Percentiles rank a stretch among this genome's conserved stretches.
Conservation (phyloP, 2,329 filamentous ascomycete species). For the Calycina marina region DNA sequence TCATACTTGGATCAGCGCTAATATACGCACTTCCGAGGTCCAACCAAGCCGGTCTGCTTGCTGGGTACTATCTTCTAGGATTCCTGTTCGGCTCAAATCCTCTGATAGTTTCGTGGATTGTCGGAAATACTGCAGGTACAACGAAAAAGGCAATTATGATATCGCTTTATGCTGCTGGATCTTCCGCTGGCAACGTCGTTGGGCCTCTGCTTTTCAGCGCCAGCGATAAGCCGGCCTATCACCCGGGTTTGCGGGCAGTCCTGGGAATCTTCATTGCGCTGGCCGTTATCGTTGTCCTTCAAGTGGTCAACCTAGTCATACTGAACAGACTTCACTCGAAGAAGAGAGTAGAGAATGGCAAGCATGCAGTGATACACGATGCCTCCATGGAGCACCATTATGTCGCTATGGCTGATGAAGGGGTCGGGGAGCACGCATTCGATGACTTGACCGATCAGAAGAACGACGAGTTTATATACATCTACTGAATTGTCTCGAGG, state of each 20-base stretch:
- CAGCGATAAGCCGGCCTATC: constrained; percentile 42
- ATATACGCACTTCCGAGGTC: constrained; percentile 37
- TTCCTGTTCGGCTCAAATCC: constrained; percentile 54
- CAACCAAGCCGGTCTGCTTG: constrained; percentile 34
- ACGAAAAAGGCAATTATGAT: constrained; percentile 54
- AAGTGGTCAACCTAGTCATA: constrained; percentile 37
- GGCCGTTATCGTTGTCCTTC: constrained; percentile 35
- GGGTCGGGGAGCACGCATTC: constrained; percentile 35
- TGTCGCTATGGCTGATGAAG: constrained; percentile 21
- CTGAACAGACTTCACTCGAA: constrained; percentile 42
- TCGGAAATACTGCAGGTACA: constrained; percentile 52
- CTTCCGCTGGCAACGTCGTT: constrained; percentile 50
- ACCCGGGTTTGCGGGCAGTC: constrained; percentile 39
- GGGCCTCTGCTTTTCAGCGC: constrained; percentile 47
- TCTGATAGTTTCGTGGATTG: constrained; percentile 52
- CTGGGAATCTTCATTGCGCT: constrained; percentile 40
- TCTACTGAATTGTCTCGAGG: constrained; percentile 28
- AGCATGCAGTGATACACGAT: constrained; percentile 43
- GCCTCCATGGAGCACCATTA: constrained; percentile 43
- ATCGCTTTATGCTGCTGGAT: constrained; percentile 48
- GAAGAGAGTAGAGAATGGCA: constrained; percentile 42
- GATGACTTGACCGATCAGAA: constrained; percentile 50
- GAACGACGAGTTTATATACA: constrained; percentile 56
- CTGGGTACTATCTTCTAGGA: constrained; percentile 49
- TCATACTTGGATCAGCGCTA: constrained; percentile 43